Base-by-base conservation (phyloP, 2,329 filamentous ascomycete genomes). In the Claviceps fusiformis region DNA sequence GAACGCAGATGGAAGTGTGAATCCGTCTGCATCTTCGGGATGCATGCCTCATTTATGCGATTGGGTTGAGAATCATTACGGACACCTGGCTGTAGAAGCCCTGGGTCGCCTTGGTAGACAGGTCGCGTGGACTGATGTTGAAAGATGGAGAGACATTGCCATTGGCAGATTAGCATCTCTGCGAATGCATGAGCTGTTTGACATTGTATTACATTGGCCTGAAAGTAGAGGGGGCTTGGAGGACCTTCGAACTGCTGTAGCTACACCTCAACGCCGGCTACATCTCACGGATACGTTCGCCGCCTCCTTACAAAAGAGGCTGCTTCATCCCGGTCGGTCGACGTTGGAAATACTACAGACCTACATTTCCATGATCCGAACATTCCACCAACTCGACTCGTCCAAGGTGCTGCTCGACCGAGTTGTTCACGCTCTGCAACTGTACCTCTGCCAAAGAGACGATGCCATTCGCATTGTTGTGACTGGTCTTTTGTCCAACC, bases 401-500 rank as follows among this genome's bases (percentile, higher is more conserved):
- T 88, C 87, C 52, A 87, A 88, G 58, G 87, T 92, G 1, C 72
- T 92, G 7, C 75, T 92, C 3, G 83, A 87, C 63, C 79, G 86
- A 44, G 86, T 91, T 48, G 85, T 86, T 9, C 79, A 82, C 50
- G 83, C 85, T 0, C 75, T 92, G 46, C 84, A 89, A 59, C 68
- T 85, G n/a, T 91, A 91, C 62, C 72, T 92, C 15, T 86, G 86
- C 62, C 83, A 85, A 56, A 78, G 86, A 54, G 86, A 89, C 57
- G 87, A 92, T 64, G 87, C 87, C 1, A 86, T 89, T 44, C 80
- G 84, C 31, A 85, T 89, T 51, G 86, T 92, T 33, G 87, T 91
- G 49, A 81, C 81, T 0, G 87, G 87, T 46, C 75, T 91, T 45
- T 73, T 92, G 5, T 80, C 85, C 5, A 82, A 81, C 54, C 70